phyloP scores from a whole-genome alignment of 176 grass and related monocot species.

The Avena eriantha region DNA sequence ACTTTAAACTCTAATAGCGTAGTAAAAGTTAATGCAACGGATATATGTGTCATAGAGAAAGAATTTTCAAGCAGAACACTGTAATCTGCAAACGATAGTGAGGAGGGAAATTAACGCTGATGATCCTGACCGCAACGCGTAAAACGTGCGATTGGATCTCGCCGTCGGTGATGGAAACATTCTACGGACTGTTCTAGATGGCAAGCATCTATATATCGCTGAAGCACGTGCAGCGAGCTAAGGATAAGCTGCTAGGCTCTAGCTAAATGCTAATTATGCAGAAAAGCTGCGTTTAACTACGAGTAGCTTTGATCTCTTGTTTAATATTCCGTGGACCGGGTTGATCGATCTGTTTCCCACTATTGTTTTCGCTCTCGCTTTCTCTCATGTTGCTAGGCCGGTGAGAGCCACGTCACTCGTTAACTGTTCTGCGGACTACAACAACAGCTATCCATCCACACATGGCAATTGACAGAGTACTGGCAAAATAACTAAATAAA shows the following conservation, averaged over 20 bases:
- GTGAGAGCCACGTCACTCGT: not conserved
- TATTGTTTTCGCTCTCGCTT: not conserved
- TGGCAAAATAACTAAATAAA: constrained; percentile 24
- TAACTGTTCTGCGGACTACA: not conserved
- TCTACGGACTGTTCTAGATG: not conserved
- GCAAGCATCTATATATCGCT: not conserved
- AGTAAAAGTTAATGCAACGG: not conserved
- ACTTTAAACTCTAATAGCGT: too few relatives aligned
- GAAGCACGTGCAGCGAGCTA: not conserved
- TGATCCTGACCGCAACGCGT: not conserved
- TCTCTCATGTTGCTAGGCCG: not conserved
- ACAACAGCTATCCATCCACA: constrained; percentile 39
- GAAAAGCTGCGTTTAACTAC: not conserved
- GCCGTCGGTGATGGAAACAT: not conserved
- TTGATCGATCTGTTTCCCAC: constrained; percentile 8
- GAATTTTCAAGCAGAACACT: too few relatives aligned
- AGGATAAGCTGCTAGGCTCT: not conserved
- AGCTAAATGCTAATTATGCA: not conserved
- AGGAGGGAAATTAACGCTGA: not conserved
- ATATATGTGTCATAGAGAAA: too few relatives aligned
- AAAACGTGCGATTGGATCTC: constrained; percentile 24
- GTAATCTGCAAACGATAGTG: not conserved
- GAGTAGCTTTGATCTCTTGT: not conserved
- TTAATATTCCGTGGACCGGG: not conserved
- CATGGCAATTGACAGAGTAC: constrained; percentile 7